Conservation (phyloP, 441 rosid species). For the Populus hybrid region DNA sequence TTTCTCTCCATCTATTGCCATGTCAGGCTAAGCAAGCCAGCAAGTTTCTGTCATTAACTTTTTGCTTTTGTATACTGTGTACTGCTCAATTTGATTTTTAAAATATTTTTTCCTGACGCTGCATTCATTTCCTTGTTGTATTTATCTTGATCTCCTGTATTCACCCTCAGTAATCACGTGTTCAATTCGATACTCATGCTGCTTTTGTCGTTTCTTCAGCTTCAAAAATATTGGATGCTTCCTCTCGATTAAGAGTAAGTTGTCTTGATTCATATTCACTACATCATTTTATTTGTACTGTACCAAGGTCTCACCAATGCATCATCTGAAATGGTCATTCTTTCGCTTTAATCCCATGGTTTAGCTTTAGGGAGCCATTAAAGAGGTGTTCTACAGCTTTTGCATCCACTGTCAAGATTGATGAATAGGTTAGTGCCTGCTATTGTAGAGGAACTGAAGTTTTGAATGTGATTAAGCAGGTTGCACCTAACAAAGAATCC, state of each 20-base stretch:
- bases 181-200: neutral
- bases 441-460: neutral
- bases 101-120: neutral
- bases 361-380: neutral
- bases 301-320: neutral
- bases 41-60: neutral
- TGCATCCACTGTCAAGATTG: neutral
- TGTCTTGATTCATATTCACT: conserved; percentile 8
- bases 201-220: conserved; percentile 29
- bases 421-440: neutral
- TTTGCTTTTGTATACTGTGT: neutral
- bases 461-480: conserved; percentile 13
- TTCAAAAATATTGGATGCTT: conserved; percentile 20
- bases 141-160: neutral
- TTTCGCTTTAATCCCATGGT: neutral
- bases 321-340: conserved; percentile 2
- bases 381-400: neutral
- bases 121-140: neutral
- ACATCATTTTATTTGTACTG: neutral
- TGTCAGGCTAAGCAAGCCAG: neutral
- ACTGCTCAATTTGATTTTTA: neutral
- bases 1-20: neutral
- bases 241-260: conserved; percentile 29
- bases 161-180: neutral
- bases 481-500: conserved; percentile 19